A percentile compares a stretch with the other conserved stretches of the same genome.
Evolutionary conservation across 352 stramenopile genomes (phyloP).

Genomic region (Pythium periplocum): DNA sequence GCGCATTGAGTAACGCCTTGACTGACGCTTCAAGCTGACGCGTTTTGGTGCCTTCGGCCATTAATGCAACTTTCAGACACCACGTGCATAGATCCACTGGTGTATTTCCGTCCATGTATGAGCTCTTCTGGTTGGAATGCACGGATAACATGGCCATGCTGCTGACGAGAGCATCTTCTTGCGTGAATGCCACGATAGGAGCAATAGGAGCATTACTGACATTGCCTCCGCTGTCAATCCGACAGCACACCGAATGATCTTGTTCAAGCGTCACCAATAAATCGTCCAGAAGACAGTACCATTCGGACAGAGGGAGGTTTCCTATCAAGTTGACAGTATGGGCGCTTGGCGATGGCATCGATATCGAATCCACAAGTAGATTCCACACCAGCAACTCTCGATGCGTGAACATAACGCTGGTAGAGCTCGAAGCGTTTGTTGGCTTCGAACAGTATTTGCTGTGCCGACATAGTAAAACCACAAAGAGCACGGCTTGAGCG

Average conservation of each 20-base stretch:
- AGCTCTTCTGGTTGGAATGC: constrained; percentile 1
- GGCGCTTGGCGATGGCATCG: too few species aligned
- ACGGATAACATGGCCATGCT: neutral
- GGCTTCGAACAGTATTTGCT: constrained; percentile 12
- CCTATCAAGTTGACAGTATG: too few species aligned
- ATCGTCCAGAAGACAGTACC: constrained; percentile 9
- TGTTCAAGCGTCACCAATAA: constrained; percentile 1
- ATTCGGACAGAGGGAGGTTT: constrained; percentile 1
- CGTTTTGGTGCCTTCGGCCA: neutral
- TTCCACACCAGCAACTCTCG: constrained; percentile 12
- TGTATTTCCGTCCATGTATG: too few species aligned
- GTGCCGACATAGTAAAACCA: constrained; percentile 16
- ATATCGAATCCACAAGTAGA: constrained; percentile 2
- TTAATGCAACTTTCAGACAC: neutral
- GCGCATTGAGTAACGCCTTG: constrained; percentile 3
- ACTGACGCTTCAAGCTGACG: constrained; percentile 6
- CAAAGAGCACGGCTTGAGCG: constrained; percentile 14
- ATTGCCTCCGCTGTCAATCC: too few species aligned
- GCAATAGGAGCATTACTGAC: too few species aligned
- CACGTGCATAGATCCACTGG: constrained; percentile 1
- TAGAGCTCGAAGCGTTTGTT: too few species aligned
- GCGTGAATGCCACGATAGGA: too few species aligned
- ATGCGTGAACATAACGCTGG: neutral
- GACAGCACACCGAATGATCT: neutral
- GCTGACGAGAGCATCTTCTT: too few species aligned